Base-by-base conservation (phyloP, 1,284 basidiomycete genomes). In the Cutaneotrichosporon curvatum region DNA sequence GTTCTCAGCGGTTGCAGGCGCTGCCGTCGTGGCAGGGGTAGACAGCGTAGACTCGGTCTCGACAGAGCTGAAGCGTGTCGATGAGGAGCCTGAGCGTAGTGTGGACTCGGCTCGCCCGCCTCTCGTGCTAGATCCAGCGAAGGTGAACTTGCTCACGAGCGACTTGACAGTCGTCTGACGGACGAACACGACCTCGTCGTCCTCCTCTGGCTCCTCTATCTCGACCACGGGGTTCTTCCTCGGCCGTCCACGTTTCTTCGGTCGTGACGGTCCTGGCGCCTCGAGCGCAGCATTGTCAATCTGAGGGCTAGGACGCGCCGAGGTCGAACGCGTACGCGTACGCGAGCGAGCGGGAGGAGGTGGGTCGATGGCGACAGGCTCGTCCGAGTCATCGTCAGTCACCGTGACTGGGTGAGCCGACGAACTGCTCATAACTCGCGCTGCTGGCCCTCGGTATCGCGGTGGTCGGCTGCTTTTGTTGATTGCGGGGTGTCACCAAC, bases 181-280 rank as follows among this genome's bases (percentile, higher is more conserved):
- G 10, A 56, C 21, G 40, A 52, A 56, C 4, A 50, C 42, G n/a
- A 56, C 37, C 14, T 56, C 54, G 18, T 52, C 47, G 4, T 52
- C 48, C 20, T 53, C 51, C 1, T 43, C 43, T n/a, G n/a, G 37
- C 37, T 22, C 21, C 37, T 15, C 33, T 7, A n/a, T 15, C 11
- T 34, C 32, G 15, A 34, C 32, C 16, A 34, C 36, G 7, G 15
- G 11, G 15, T 36, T 32, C 14, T 41, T 23, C 36, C 38, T 43
- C 8, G 34, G 42, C 36, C 31, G 37, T 11, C 48, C 40, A 12
- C 46, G 42, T 12, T 36, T 40, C 7, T 34, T 34, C 4, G 19
- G 23, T 6, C 16, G 28, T 11, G 30, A 37, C 8, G 33, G 40
- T 3, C 41, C 33, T 16, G 41, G 22, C 4, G 8, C 8, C 16